Conservation (phyloP, 164 flowering plant genomes). For the Annona cherimola region DNA sequence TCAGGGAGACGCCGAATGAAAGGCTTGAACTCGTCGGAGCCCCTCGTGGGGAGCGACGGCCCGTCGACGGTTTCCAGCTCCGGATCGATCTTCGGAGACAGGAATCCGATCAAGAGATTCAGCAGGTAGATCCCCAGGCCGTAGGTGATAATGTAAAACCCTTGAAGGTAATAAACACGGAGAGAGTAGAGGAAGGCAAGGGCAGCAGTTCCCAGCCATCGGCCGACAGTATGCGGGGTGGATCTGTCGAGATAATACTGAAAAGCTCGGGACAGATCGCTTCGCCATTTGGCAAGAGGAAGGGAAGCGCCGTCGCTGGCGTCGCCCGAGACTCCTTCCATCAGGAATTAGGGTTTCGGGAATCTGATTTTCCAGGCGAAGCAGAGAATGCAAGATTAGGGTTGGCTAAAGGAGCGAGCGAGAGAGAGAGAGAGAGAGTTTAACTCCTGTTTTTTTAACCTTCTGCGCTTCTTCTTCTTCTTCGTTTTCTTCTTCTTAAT, state of each 20-base stretch:
- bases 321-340: conserved; percentile 41
- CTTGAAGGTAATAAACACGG: conserved; percentile 64
- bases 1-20: conserved; percentile 90
- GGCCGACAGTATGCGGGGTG: conserved; percentile 52
- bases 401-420: neutral
- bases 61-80: conserved; percentile 68
- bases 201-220: conserved; percentile 73
- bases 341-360: conserved; percentile 10
- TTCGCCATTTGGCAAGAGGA: conserved; percentile 60
- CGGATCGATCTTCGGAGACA: conserved; percentile 80
- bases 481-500: neutral
- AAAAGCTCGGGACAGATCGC: conserved; percentile 51
- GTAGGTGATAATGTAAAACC: conserved; percentile 73
- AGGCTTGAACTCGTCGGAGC: conserved; percentile 82
- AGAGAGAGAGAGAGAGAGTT: neutral
- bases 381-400: neutral
- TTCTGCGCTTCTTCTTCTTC: neutral
- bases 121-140: conserved; percentile 72
- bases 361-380: neutral
- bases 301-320: conserved; percentile 27
- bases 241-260: conserved; percentile 74
- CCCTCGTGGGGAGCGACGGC: conserved; percentile 70
- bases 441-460: neutral
- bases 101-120: conserved; percentile 79
- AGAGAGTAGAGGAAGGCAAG: conserved; percentile 49